Conservation (phyloP, 1,139 yeast species). For the Lodderomyces parapsilosis region DNA sequence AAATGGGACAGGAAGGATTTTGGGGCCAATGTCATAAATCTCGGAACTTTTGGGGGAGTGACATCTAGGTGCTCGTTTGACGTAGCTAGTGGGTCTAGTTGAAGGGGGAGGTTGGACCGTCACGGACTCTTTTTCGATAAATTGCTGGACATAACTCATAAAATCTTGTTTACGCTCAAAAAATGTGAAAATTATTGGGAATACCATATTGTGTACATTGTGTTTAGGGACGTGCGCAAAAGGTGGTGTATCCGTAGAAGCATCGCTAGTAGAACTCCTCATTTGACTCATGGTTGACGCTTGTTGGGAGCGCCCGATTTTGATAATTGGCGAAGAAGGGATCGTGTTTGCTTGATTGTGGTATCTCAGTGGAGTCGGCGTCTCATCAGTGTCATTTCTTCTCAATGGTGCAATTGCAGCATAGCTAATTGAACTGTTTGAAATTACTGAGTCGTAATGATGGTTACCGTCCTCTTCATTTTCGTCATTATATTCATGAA, state of each 20-base stretch:
- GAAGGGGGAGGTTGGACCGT: neutral
- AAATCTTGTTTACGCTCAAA: neutral
- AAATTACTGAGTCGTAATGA: neutral
- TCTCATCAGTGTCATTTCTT: constrained; percentile 3
- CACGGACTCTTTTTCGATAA: neutral
- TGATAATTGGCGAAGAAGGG: constrained; percentile 10
- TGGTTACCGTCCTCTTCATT: too few relatives aligned
- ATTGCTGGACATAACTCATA: neutral
- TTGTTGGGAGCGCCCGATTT: neutral
- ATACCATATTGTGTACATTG: constrained; percentile 3
- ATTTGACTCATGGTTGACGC: too few relatives aligned
- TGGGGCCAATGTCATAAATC: constrained; percentile 14
- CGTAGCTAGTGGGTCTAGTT: neutral
- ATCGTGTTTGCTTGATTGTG: neutral
- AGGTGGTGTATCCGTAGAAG: neutral
- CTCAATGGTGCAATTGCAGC: neutral
- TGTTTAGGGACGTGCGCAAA: neutral
- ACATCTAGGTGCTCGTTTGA: neutral
- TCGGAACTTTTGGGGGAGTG: constrained; percentile 8
- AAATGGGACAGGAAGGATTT: constrained; percentile 16
- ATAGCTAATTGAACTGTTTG: constrained; percentile 3
- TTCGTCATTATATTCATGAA: neutral
- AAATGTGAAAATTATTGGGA: constrained; percentile 6
- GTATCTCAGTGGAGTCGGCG: neutral
- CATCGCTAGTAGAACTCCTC: too few relatives aligned